Evolutionary conservation across 176 grass and related monocot species (phyloP).

Genomic region (Pontederia paniculata): DNA sequence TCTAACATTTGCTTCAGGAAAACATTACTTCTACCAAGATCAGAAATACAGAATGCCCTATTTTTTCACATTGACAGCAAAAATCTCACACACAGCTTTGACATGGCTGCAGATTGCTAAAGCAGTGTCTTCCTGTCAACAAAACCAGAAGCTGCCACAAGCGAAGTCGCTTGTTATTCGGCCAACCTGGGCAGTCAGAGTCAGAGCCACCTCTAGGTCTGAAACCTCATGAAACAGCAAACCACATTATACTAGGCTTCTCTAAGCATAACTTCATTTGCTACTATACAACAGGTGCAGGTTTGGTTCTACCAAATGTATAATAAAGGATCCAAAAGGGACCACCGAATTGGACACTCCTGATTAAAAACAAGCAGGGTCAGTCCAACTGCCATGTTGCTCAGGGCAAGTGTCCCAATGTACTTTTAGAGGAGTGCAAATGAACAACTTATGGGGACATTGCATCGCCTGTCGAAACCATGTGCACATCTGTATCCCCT

Average conservation of each 20-base stretch:
- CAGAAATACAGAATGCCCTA: neutral
- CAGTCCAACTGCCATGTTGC: slow-evolving; percentile 30
- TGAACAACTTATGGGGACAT: slow-evolving; percentile 48
- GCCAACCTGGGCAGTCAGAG: slow-evolving; percentile 88
- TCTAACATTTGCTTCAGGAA: neutral
- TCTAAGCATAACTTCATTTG: slow-evolving; percentile 8
- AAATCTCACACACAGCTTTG: neutral
- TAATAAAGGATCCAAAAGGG: neutral
- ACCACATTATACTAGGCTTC: too few species aligned
- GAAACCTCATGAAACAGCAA: too few species aligned
- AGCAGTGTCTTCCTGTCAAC: slow-evolving; percentile 23
- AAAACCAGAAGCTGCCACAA: slow-evolving; percentile 84
- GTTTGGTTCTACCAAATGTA: slow-evolving; percentile 43
- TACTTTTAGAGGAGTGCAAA: slow-evolving; percentile 8
- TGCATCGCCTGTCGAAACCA: slow-evolving; percentile 56
- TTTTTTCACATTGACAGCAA: too few species aligned
- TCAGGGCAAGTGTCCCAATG: slow-evolving; percentile 22
- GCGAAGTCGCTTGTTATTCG: slow-evolving; percentile 79
- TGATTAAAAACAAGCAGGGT: slow-evolving; percentile 69
- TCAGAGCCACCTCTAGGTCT: too few species aligned
- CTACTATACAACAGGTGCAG: slow-evolving; percentile 74
- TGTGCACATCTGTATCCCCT: slow-evolving; percentile 52
- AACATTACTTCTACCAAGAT: neutral
- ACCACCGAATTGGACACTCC: slow-evolving; percentile 37
- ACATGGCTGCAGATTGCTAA: slow-evolving; percentile 4